Conservation (phyloP, 1,139 yeast genomes). For the Sugiyamaella castrensis region DNA sequence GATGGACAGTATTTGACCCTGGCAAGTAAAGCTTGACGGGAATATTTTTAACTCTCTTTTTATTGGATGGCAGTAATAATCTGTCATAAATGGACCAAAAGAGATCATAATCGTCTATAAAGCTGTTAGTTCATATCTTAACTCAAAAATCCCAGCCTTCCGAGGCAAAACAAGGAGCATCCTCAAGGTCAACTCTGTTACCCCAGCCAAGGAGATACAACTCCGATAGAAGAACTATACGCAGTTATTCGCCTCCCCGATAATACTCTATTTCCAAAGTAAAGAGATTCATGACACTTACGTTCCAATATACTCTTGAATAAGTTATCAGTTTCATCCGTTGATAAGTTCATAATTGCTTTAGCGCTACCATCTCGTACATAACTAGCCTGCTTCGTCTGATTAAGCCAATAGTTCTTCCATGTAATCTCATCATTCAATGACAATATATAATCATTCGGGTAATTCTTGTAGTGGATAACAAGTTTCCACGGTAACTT, state of each 20-base stretch:
- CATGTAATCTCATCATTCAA: constrained; percentile 37
- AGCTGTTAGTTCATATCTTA: too few species aligned
- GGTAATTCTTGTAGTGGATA: constrained; percentile 48
- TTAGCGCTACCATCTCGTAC: constrained; percentile 72
- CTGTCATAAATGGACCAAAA: constrained; percentile 42
- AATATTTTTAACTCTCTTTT: constrained; percentile 39
- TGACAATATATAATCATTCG: constrained; percentile 54
- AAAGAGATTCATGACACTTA: too few species aligned
- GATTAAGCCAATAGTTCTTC: constrained; percentile 63
- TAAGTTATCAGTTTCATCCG: constrained; percentile 52
- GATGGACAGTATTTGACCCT: constrained; percentile 47
- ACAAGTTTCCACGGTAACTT: constrained; percentile 50
- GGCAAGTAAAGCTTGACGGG: constrained; percentile 63
- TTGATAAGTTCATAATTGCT: constrained; percentile 69
- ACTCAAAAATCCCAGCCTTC: too few species aligned
- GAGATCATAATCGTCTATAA: constrained; percentile 29
- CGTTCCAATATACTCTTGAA: constrained; percentile 51
- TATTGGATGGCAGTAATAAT: constrained; percentile 38
- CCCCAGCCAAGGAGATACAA: too few species aligned
- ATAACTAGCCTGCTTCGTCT: constrained; percentile 73
- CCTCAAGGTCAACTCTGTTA: too few species aligned
- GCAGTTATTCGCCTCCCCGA: too few species aligned
- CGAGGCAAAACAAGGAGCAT: too few species aligned
- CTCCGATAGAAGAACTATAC: too few species aligned
- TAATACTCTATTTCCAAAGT: too few species aligned